Evolutionary conservation across 768 basidiomycete species (phyloP).

Genomic region (Lentinula sp.): DNA sequence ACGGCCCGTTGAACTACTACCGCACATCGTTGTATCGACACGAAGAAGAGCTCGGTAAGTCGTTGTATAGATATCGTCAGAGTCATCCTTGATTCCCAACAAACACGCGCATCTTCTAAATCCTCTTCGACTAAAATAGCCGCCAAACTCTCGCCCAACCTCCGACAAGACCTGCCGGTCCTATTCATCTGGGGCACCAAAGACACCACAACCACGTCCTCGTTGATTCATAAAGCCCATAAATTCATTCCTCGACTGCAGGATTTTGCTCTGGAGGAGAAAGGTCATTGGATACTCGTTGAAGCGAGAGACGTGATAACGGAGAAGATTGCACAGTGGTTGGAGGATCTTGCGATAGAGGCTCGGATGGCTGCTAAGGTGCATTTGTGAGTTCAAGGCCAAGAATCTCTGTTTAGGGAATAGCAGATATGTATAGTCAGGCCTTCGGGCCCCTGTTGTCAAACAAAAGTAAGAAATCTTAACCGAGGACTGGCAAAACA

Average conservation of each 20-base stretch:
- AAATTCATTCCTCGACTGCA: conserved; percentile 48
- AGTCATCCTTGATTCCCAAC: background rate
- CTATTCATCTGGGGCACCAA: conserved; percentile 55
- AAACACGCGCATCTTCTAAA: too few species aligned
- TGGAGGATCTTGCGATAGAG: conserved; percentile 22
- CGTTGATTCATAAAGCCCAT: conserved; percentile 33
- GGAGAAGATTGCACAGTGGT: conserved; percentile 39
- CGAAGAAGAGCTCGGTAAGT: conserved; percentile 54
- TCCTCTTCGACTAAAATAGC: conserved; percentile 19
- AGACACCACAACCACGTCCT: conserved; percentile 42
- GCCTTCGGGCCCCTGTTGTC: too few species aligned
- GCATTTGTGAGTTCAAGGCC: background rate
- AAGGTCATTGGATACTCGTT: conserved; percentile 67
- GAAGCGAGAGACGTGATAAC: conserved; percentile 54
- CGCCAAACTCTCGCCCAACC: conserved; percentile 34
- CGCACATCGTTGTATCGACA: conserved; percentile 54
- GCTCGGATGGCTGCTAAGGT: background rate
- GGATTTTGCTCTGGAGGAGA: conserved; percentile 45
- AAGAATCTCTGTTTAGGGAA: too few species aligned
- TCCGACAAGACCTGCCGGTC: conserved; percentile 46
- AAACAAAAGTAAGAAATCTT: too few species aligned
- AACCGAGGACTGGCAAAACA: too few species aligned
- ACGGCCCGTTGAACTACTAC: conserved; percentile 75
- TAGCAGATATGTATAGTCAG: too few species aligned
- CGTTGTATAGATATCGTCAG: background rate